Percentiles rank a stretch among this genome's conserved stretches.
Conservation (phyloP, 1,139 yeast genomes). For the Kodamaea suecica region DNA sequence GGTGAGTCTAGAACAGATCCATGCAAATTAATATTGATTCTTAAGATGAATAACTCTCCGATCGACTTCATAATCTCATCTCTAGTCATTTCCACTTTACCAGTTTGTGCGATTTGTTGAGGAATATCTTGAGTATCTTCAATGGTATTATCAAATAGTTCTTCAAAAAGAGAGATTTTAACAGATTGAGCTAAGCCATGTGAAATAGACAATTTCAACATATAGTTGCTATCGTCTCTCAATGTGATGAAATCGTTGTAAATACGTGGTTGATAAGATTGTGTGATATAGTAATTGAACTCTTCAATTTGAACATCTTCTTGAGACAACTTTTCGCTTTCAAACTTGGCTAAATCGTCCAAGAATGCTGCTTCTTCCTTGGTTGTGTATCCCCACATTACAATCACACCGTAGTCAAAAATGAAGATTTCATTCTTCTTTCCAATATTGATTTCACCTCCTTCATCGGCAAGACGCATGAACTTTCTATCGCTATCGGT, state of each 20-base stretch:
- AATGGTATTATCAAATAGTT: constrained; percentile 90
- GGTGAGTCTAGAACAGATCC: constrained; percentile 96
- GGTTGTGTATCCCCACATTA: constrained; percentile 89
- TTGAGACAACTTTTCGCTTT: constrained; percentile 81
- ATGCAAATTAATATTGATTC: constrained; percentile 88
- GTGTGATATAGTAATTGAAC: constrained; percentile 89
- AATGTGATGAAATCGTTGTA: constrained; percentile 92
- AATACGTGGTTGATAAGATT: constrained; percentile 89
- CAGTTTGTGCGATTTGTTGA: constrained; percentile 89
- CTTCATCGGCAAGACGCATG: constrained; percentile 83
- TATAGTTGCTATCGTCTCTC: constrained; percentile 85
- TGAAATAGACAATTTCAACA: constrained; percentile 83
- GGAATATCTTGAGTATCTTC: constrained; percentile 97
- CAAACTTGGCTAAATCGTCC: constrained; percentile 80
- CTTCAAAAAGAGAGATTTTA: constrained; percentile 91
- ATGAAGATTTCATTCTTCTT: constrained; percentile 78
- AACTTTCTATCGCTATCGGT: constrained; percentile 33
- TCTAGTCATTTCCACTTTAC: constrained; percentile 90
- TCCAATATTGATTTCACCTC: constrained; percentile 87
- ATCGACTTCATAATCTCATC: constrained; percentile 95
- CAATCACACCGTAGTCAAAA: constrained; percentile 93
- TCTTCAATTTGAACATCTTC: constrained; percentile 94
- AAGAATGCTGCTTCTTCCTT: constrained; percentile 82
- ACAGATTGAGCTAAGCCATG: constrained; percentile 93
- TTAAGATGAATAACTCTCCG: constrained; percentile 86